Conservation (phyloP, 1,284 basidiomycete species). For the Ganoderma lucidum region DNA sequence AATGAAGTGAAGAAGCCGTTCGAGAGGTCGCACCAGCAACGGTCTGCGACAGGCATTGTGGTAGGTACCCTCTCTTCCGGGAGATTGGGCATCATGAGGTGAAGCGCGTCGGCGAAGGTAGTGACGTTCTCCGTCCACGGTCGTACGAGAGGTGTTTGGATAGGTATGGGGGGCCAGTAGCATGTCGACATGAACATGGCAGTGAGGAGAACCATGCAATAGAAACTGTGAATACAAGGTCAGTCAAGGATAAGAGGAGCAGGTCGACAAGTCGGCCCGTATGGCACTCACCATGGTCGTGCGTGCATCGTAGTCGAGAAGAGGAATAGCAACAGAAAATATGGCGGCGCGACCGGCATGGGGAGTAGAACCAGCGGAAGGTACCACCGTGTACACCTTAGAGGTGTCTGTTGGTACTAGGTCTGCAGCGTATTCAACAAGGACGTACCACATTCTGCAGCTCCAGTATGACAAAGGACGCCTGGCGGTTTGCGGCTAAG, state of each 20-base stretch:
- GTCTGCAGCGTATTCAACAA: not conserved
- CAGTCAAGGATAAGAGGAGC: not conserved
- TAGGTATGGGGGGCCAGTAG: conserved; percentile 82
- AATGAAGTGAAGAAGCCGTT: conserved; percentile 73
- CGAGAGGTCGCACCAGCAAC: conserved; percentile 83
- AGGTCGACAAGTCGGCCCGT: conserved; percentile 5
- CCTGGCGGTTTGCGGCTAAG: not conserved
- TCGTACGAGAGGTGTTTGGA: conserved; percentile 62
- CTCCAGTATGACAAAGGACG: not conserved
- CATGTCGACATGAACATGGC: conserved; percentile 85
- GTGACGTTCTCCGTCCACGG: conserved; percentile 75
- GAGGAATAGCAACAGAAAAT: conserved; percentile 76
- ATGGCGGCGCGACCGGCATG: conserved; percentile 79
- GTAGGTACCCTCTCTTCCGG: conserved; percentile 43
- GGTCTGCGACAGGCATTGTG: conserved; percentile 69
- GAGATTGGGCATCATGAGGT: conserved; percentile 44
- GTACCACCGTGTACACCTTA: conserved; percentile 85
- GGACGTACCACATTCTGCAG: conserved; percentile 45
- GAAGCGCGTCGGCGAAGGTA: conserved; percentile 71
- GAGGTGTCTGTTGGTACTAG: not conserved
- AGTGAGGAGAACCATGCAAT: conserved; percentile 80
- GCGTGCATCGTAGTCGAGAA: conserved; percentile 79
- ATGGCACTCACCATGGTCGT: conserved; percentile 70
- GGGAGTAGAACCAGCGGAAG: conserved; percentile 78
- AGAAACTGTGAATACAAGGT: conserved; percentile 60